Conservation (phyloP, 108 stramenopile species). For the Aurantiochytrium sp. region DNA sequence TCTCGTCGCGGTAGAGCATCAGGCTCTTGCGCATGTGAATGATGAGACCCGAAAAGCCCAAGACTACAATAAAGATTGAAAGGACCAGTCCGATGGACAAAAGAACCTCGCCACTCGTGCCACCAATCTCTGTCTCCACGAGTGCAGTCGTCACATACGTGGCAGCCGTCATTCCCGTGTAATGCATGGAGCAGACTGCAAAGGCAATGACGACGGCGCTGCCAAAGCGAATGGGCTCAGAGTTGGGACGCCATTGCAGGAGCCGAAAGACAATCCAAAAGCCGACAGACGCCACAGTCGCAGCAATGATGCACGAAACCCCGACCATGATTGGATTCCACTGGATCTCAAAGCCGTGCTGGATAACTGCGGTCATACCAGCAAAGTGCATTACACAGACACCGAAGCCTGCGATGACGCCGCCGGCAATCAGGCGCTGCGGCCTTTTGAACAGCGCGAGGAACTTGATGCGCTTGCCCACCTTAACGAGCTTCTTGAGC, state of each 20-base stretch:
- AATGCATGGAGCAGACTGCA: not conserved
- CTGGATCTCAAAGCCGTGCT: not conserved
- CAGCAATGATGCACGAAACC: not conserved
- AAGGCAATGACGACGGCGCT: not conserved
- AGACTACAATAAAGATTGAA: not conserved
- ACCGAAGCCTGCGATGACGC: not conserved
- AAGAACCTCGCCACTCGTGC: not conserved
- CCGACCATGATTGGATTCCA: not conserved
- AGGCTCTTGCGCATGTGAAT: not conserved
- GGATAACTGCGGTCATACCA: not conserved
- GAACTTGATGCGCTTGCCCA: not conserved
- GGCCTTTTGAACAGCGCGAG: not conserved
- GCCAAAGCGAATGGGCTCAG: not conserved
- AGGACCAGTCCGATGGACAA: not conserved
- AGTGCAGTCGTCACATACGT: not conserved
- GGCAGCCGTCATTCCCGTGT: not conserved
- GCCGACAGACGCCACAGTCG: not conserved
- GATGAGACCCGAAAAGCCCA: not conserved
- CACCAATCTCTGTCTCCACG: not conserved
- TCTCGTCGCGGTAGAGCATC: not conserved
- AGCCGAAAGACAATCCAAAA: constrained; percentile 28
- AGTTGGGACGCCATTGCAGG: not conserved
- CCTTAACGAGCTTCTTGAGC: not conserved
- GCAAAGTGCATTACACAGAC: constrained; percentile 7
- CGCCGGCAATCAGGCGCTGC: not conserved